Conservation (phyloP, 2,329 filamentous ascomycete genomes). For the Metarhizium sp. region DNA sequence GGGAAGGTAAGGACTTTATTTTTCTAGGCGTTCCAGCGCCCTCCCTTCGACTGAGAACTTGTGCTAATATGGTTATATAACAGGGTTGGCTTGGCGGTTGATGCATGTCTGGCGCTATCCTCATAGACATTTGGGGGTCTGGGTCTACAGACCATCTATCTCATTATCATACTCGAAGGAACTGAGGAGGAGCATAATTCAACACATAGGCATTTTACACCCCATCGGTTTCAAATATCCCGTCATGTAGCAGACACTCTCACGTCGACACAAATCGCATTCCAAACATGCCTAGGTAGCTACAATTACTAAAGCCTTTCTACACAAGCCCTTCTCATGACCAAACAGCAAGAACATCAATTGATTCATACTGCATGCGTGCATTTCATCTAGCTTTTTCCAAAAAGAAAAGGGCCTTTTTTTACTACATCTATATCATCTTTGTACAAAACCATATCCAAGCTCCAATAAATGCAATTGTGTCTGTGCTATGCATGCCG, state of each 20-base stretch:
- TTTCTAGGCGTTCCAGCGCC: background rate
- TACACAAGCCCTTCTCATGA: too few relatives aligned
- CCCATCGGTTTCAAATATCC: background rate
- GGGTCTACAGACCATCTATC: background rate
- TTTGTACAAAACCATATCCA: background rate
- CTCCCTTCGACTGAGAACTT: background rate
- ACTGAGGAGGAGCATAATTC: background rate
- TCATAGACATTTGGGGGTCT: slow-evolving; percentile 18
- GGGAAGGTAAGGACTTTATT: slow-evolving; percentile 60
- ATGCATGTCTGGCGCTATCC: slow-evolving; percentile 69
- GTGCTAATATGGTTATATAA: background rate
- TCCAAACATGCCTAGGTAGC: too few relatives aligned
- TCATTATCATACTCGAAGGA: background rate
- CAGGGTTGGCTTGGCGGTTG: slow-evolving; percentile 76
- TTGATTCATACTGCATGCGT: background rate
- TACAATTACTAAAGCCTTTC: too few relatives aligned
- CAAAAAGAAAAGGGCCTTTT: background rate
- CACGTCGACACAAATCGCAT: too few relatives aligned
- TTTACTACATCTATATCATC: background rate
- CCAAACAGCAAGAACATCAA: background rate
- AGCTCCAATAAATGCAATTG: background rate
- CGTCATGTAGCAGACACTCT: background rate
- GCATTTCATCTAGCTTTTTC: background rate
- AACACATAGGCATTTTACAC: background rate
- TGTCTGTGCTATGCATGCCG: background rate